phyloP scores from a whole-genome alignment of 495 filamentous ascomycete genomes.

The Podospora pseudocomata region DNA sequence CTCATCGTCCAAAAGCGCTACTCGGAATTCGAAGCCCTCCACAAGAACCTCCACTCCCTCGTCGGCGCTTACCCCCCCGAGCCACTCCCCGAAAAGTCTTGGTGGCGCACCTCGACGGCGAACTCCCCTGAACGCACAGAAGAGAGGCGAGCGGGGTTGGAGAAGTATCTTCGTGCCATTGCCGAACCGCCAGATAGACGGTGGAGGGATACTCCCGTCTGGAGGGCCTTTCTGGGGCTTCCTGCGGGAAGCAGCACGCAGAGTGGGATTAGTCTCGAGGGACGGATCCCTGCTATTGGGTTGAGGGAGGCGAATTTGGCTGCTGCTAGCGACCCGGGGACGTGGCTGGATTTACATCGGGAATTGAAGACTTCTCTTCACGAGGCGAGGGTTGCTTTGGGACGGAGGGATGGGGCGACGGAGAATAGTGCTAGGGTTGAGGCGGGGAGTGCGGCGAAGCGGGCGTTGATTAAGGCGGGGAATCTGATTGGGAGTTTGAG shows the following conservation, averaged over 20 bases:
- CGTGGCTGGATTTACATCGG: conserved; percentile 83
- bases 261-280: conserved; percentile 45
- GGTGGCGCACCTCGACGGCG: conserved; percentile 84
- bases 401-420: conserved; percentile 68
- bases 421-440: conserved; percentile 54
- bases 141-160: conserved; percentile 68
- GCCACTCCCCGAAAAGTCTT: conserved; percentile 75
- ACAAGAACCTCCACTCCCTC: conserved; percentile 62
- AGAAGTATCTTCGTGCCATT: conserved; percentile 78
- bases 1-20: conserved; percentile 90
- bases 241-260: conserved; percentile 41
- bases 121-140: conserved; percentile 74
- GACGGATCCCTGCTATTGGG: conserved; percentile 36
- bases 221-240: conserved; percentile 83
- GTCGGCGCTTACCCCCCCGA: conserved; percentile 57
- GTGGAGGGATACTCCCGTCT: conserved; percentile 82
- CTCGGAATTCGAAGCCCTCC: conserved; percentile 80
- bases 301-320: conserved; percentile 34
- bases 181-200: conserved; percentile 69
- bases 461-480: conserved; percentile 69
- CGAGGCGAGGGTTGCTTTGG: conserved; percentile 72
- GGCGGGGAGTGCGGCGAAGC: conserved; percentile 76
- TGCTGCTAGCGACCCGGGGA: conserved; percentile 66
- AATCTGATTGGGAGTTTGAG: conserved; percentile 64
- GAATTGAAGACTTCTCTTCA: conserved; percentile 81